Percentiles rank a stretch among this genome's conserved stretches.
Evolutionary conservation across 441 rosid species (phyloP).

Genomic region (Euphorbia schlechtendalii): DNA sequence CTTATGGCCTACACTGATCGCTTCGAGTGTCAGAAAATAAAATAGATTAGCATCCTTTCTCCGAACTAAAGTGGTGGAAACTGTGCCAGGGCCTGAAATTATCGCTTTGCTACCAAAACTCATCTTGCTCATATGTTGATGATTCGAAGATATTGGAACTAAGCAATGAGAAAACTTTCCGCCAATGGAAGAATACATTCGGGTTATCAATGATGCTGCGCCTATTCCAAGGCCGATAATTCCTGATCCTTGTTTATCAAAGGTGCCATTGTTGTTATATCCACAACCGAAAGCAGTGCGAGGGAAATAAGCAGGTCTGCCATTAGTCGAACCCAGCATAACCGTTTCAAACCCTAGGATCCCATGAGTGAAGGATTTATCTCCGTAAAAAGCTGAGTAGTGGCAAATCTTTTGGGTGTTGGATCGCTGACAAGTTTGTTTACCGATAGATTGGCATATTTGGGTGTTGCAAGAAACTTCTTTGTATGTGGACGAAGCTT

Average conservation of each 20-base stretch:
- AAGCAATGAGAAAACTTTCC: constrained; percentile 54
- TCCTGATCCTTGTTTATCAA: constrained; percentile 37
- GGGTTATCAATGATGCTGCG: constrained; percentile 38
- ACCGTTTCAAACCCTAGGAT: constrained; percentile 41
- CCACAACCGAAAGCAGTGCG: constrained; percentile 45
- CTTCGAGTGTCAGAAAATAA: constrained; percentile 15
- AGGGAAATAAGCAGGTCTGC: constrained; percentile 24
- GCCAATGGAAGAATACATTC: constrained; percentile 26
- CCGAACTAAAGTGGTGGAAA: constrained; percentile 11
- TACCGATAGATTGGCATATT: neutral
- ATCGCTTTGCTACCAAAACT: constrained; percentile 36
- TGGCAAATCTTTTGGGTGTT: constrained; percentile 18
- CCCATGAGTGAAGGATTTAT: constrained; percentile 36
- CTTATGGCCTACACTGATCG: constrained; percentile 17
- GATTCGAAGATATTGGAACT: constrained; percentile 21
- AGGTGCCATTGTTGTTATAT: constrained; percentile 32
- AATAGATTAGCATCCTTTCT: constrained; percentile 1
- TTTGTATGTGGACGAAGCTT: constrained; percentile 34
- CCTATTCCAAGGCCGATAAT: constrained; percentile 57
- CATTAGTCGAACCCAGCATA: constrained; percentile 26
- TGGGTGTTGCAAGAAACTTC: constrained; percentile 11
- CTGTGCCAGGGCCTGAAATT: constrained; percentile 21
- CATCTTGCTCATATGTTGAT: constrained; percentile 32
- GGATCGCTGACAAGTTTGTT: neutral
- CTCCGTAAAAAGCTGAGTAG: constrained; percentile 41